Percentiles rank a stretch among this genome's conserved stretches.
These are phyloP conservation scores for Remersonia thermophila DNA, from an alignment of 2,329 filamentous ascomycete genomes.

Conservation along the genomic window DNA sequence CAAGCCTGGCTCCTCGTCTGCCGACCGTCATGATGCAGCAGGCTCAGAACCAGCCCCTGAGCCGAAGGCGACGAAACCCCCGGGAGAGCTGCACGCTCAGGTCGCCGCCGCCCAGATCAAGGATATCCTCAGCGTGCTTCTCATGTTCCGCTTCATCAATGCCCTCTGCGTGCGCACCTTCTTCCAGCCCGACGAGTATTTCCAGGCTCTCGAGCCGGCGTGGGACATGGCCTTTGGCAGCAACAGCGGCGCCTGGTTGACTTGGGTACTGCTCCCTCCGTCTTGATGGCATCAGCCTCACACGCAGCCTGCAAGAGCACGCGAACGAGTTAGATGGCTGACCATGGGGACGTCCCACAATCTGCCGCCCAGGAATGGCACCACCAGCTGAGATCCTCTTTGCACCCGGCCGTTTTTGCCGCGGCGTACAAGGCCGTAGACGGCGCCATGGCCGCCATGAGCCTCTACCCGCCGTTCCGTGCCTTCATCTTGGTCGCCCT, in stretches of 20 bases:
- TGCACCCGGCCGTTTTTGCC: slow-evolving; percentile 84
- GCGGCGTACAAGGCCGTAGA: slow-evolving; percentile 55
- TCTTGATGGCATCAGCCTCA: no score
- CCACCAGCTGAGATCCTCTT: slow-evolving; percentile 71
- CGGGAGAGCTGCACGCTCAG: slow-evolving; percentile 16
- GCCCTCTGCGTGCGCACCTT: slow-evolving; percentile 72
- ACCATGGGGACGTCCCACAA: background rate
- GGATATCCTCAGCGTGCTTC: slow-evolving; percentile 28
- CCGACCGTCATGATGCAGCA: background rate
- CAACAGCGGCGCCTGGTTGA: slow-evolving; percentile 75
- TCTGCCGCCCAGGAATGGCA: slow-evolving; percentile 69
- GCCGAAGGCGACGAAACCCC: background rate
- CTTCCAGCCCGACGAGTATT: slow-evolving; percentile 97
- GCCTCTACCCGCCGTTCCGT: slow-evolving; percentile 40
- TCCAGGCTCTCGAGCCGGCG: slow-evolving; percentile 87
- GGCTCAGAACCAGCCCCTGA: background rate
- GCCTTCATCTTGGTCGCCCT: slow-evolving; percentile 57
- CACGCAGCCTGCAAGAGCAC: no score
- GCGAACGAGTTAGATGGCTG: no score
- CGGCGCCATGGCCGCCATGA: slow-evolving; percentile 40
- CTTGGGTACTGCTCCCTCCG: slow-evolving; percentile 61
- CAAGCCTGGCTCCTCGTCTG: background rate
- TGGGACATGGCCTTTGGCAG: slow-evolving; percentile 78
- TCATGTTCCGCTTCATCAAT: slow-evolving; percentile 69
- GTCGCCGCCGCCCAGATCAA: slow-evolving; percentile 21